Evolutionary conservation across 2,329 filamentous ascomycete genomes (phyloP).

Genomic region (Verticillium nonalfalfae): DNA sequence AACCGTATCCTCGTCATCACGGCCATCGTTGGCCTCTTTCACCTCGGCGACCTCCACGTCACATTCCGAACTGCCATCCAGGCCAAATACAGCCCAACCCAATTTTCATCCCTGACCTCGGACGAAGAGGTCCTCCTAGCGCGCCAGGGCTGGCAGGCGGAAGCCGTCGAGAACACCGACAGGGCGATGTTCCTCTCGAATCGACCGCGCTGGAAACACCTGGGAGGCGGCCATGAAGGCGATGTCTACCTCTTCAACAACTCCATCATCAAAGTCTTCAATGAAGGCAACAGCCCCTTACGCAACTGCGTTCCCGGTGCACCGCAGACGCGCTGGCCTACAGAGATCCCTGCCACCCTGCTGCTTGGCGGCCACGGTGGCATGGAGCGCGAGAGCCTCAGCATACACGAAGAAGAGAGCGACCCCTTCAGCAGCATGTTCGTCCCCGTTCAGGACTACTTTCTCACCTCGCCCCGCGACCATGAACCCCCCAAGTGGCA

Average conservation of each 20-base stretch:
- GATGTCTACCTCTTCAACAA: conserved; percentile 19
- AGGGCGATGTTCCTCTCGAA: conserved; percentile 11
- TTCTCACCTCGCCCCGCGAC: conserved; percentile 12
- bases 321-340: conserved; percentile 17
- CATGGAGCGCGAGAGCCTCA: not conserved
- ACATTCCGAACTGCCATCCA: conserved; percentile 6
- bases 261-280: conserved; percentile 23
- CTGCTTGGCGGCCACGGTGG: conserved; percentile 20
- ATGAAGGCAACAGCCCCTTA: conserved; percentile 17
- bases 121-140: conserved; percentile 2
- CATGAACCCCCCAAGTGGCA: conserved; percentile 17
- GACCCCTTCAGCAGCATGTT: conserved; percentile 9
- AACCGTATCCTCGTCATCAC: conserved; percentile 3
- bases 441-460: conserved; percentile 22
- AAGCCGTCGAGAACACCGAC: not conserved
- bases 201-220: conserved; percentile 16
- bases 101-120: conserved; percentile 1
- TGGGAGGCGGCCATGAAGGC: conserved; percentile 22
- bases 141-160: conserved; percentile 1
- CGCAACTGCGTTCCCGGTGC: conserved; percentile 21
- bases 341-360: conserved; percentile 22
- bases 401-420: conserved; percentile 1
- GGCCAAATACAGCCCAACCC: conserved; percentile 9
- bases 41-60: conserved; percentile 6
- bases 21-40: conserved; percentile 3